Conservation (phyloP, 371 early-diverging fungal genomes). For the Mortierella sp. region DNA sequence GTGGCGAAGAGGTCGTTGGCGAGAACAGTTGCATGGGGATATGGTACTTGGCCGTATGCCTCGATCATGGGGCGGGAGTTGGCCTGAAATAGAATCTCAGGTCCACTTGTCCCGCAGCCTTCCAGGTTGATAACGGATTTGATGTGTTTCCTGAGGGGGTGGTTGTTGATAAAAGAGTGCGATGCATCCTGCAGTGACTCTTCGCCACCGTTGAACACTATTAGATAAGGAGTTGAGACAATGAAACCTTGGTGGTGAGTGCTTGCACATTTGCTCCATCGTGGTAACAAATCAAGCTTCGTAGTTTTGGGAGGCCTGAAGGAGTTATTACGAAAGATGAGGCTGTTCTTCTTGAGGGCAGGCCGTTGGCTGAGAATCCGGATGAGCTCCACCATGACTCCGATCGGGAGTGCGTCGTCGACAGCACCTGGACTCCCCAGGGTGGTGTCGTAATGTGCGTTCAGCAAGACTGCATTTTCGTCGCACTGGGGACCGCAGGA, state of each 20-base stretch:
- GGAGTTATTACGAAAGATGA: slow-evolving; percentile 66
- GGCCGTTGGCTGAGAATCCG: slow-evolving; percentile 70
- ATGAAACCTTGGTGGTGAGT: background rate
- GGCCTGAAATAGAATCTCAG: slow-evolving; percentile 83
- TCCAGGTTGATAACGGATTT: slow-evolving; percentile 82
- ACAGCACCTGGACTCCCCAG: slow-evolving; percentile 72
- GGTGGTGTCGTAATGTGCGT: slow-evolving; percentile 80
- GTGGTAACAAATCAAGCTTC: slow-evolving; percentile 9
- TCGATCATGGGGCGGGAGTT: slow-evolving; percentile 78
- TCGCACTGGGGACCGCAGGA: slow-evolving; percentile 77
- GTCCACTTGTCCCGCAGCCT: slow-evolving; percentile 79
- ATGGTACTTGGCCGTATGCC: slow-evolving; percentile 76
- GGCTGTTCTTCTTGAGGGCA: slow-evolving; percentile 62
- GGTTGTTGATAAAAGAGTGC: slow-evolving; percentile 79
- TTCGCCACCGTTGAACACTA: slow-evolving; percentile 86
- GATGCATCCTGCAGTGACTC: slow-evolving; percentile 84
- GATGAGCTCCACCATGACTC: slow-evolving; percentile 81
- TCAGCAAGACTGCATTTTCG: slow-evolving; percentile 74
- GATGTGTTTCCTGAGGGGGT: slow-evolving; percentile 67
- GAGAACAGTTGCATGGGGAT: slow-evolving; percentile 79
- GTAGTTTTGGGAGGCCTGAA: no score
- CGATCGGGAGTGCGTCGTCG: slow-evolving; percentile 80
- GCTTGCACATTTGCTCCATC: background rate
- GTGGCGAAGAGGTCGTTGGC: slow-evolving; percentile 83
- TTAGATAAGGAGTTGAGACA: background rate